Conservation (phyloP, 805 yeast species). For the Candida germanica region DNA sequence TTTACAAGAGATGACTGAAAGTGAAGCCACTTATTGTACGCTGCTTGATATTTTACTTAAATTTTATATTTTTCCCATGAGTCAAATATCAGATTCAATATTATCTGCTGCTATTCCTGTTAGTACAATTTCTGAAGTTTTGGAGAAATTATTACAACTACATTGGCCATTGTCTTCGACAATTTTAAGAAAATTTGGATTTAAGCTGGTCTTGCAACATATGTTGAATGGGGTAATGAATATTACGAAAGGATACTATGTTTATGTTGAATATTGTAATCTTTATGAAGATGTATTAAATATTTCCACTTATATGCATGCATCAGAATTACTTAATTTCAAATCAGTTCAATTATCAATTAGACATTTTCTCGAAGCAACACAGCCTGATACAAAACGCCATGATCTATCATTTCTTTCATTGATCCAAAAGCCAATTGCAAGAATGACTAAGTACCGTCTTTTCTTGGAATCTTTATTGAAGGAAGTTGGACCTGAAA, state of each 20-base stretch:
- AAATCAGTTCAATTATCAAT: constrained; percentile 2
- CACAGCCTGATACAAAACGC: constrained; percentile 32
- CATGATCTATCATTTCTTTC: constrained; percentile 54
- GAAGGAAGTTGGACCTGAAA: background rate
- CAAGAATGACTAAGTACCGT: constrained; percentile 48
- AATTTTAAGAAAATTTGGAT: background rate
- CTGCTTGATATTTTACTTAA: constrained; percentile 41
- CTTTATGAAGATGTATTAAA: constrained; percentile 11
- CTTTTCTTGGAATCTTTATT: constrained; percentile 42
- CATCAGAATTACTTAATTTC: background rate
- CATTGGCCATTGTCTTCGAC: constrained; percentile 1
- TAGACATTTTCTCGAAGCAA: constrained; percentile 36
- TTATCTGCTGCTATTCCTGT: constrained; percentile 15
- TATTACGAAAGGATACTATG: constrained; percentile 1
- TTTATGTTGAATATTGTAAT: constrained; percentile 14
- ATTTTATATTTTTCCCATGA: constrained; percentile 38
- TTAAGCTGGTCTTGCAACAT: background rate
- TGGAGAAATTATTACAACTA: constrained; percentile 1
- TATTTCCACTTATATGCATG: constrained; percentile 1
- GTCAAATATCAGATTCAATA: constrained; percentile 4
- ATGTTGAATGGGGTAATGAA: background rate
- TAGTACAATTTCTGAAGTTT: background rate
- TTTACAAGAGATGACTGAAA: constrained; percentile 47
- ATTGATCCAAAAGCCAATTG: constrained; percentile 51
- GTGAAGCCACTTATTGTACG: constrained; percentile 47